phyloP scores from a whole-genome alignment of 352 stramenopile species.

The Pythium phragmitis region DNA sequence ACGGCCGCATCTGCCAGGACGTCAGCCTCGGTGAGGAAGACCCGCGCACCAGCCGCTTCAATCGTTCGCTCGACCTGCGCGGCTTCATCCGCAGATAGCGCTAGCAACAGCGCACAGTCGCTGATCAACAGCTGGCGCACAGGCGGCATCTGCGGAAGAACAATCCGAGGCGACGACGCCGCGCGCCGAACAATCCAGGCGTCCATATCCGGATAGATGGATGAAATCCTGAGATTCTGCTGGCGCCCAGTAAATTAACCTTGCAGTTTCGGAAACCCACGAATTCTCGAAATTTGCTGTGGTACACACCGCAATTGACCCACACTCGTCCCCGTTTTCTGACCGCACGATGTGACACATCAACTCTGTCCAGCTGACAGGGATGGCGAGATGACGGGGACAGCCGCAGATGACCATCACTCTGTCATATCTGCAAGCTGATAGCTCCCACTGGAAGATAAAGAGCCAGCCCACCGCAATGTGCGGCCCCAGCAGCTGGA shows the following conservation, averaged over 20 bases:
- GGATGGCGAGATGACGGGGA: neutral
- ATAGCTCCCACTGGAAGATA: neutral
- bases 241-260: neutral
- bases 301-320: neutral
- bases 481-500: neutral
- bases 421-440: neutral
- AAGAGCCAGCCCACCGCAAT: constrained; percentile 2
- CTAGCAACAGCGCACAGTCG: constrained; percentile 22
- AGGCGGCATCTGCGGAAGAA: constrained; percentile 3
- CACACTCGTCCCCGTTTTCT: constrained; percentile 12
- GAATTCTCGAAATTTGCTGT: neutral
- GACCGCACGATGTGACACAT: constrained; percentile 5
- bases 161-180: constrained; percentile 5
- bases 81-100: constrained; percentile 24
- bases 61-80: neutral
- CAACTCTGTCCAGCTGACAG: constrained; percentile 1
- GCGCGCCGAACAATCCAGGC: constrained; percentile 47
- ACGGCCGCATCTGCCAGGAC: neutral
- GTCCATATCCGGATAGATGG: constrained; percentile 39
- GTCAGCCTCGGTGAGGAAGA: neutral
- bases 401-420: neutral
- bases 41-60: neutral
- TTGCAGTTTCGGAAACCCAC: neutral
- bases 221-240: neutral
- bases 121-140: constrained; percentile 34